Base-by-base conservation (phyloP, 2,329 filamentous ascomycete genomes). In the Pseudogymnoascus sp. region DNA sequence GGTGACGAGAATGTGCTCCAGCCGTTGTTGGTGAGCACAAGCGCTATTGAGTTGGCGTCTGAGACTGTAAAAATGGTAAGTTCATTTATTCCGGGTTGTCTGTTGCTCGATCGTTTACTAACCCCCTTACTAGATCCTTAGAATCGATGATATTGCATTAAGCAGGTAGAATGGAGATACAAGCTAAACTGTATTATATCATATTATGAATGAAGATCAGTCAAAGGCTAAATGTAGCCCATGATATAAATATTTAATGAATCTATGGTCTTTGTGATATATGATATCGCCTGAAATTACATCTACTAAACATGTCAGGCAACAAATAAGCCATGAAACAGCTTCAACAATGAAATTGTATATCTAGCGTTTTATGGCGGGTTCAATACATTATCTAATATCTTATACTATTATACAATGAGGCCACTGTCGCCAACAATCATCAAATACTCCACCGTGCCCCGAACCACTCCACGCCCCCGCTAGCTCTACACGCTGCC, bases 1-100 rank as follows among this genome's bases (percentile, higher is more conserved):
- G 88, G 89, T 64, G 93, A 96, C 75, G 92, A 97, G 81, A 96
- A 96, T 67, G 94, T 99, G 61, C 81, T 99, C 73, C 94, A 99
- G 80, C 94, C 94, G 15, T 80, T 99, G 73, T 80, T 99, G 65
- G 94, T 99, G 65, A 96, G 92, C 82, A 99, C 94, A 62, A 97
- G 93, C 75, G 92, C 94, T 25, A 94, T 99, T 71, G 93, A 99
- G 80, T 78, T 99, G 76, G 94, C 94, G 31, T 92, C 93, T 6
- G 94, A 99, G 83, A 99, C 94, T 64, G 94, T 97, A 70, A 99
- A 97, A 86, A 94, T 96, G 91, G 27, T 42, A 15, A 42, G 21
- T 59, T 31, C 25, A 33, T 25, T 58, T 4, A 27, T 21, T 27
- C 12, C 21, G 15, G 6, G n/a, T 39, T n/a, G n/a, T 31, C 12